These are phyloP conservation scores for Thozetella sp. DNA, from an alignment of 495 filamentous ascomycete species.

Conservation along the genomic window DNA sequence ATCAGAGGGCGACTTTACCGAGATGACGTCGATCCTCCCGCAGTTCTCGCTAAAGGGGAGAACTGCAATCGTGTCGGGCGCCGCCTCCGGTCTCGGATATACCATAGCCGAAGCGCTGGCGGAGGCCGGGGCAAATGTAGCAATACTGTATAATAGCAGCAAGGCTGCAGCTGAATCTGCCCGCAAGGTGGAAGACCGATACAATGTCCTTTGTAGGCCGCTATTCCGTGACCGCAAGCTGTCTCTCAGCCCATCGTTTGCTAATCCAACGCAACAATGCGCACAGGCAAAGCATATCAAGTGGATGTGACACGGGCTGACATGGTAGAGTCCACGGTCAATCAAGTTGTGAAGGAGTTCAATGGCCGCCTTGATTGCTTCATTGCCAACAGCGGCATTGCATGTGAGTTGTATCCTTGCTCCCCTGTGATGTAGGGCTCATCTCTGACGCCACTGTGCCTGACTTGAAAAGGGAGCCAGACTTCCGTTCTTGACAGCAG, in stretches of 20 bases:
- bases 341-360: slow-evolving; percentile 66
- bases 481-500: slow-evolving; percentile 68
- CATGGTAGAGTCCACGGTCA: slow-evolving; percentile 57
- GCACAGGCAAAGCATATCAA: slow-evolving; percentile 77
- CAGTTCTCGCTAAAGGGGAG: neutral
- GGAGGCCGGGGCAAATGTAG: neutral
- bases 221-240: too few species aligned
- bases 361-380: slow-evolving; percentile 77
- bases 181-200: neutral
- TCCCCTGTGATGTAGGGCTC: neutral
- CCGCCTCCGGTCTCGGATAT: neutral
- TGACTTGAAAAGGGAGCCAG: slow-evolving; percentile 20
- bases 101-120: neutral
- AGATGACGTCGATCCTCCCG: neutral
- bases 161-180: neutral
- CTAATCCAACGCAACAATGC: too few species aligned
- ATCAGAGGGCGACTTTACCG: neutral
- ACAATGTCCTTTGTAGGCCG: neutral
- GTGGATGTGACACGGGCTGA: slow-evolving; percentile 64
- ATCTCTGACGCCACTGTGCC: neutral
- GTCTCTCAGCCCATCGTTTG: too few species aligned
- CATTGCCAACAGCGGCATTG: slow-evolving; percentile 78
- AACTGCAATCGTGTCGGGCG: neutral
- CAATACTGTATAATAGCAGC: neutral
- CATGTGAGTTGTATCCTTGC: slow-evolving; percentile 51